Evolutionary conservation across 2,329 filamentous ascomycete genomes (phyloP), one percentile per base, ranked within the genome.

Genomic region (Phialocephala subalpina): DNA sequence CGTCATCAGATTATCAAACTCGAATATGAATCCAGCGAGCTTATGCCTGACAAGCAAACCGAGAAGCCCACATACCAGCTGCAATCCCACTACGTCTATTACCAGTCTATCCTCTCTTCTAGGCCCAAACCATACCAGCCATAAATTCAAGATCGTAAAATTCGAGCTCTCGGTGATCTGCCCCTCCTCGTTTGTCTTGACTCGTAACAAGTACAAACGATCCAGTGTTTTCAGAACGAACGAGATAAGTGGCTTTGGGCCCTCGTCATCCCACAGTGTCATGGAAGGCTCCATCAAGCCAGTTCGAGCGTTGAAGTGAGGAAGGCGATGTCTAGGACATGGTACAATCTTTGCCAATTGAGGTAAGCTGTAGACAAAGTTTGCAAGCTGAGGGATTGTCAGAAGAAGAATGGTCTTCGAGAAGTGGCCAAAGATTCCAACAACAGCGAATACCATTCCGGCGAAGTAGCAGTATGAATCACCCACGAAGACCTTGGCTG

Each of bases 401-500:
- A 99, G 85, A 59, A 99, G 86, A 63, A 97, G 86, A 55, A 99
- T 86, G 0, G 96, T 99, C 82, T 99, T 99, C 82, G 92, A 97
- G 82, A 99, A 99, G 82, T 99, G 96, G 27, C 96, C 96, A 60
- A 97, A 86, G 75, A 99, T 98, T 69, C 93, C 94, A 70, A 98
- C 96, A 53, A 97, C 94, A 62, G 95, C 96, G 77, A 99, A 99
- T 45, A 98, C 92, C 94, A 99, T 99, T 72, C 96, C 96, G 0
- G 96, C 96, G 79, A 99, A 97, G 82, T 99, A 99, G 85, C 96
- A 99, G 85, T 98, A 99, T 3, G 96, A 99, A 80, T 99, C 96
- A 63, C 96, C 96, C 11, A 98, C 95, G 76, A 99, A 99, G 11
- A 98, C 96, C 74, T 89, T 90, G 27, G 95, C 93, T 0, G 96